Evolutionary conservation across 345 rosid genomes (phyloP), one percentile per base, ranked within the genome.

Genomic region (Euphorbia pulcherrima): DNA sequence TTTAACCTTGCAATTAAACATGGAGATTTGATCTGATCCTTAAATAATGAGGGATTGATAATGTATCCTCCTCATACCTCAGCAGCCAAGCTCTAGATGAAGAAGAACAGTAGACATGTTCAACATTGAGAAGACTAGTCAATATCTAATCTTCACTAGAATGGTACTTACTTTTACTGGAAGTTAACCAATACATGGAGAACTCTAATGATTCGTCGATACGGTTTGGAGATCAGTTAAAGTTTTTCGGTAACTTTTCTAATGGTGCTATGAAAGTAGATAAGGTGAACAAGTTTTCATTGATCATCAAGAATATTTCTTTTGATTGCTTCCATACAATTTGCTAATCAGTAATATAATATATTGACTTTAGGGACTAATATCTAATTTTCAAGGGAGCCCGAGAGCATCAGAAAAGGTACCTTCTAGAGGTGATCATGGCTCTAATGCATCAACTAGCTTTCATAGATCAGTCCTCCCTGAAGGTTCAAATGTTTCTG

Each of bases 121-220:
- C n/a, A n/a, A n/a, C n/a, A n/a, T n/a, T n/a, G n/a, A n/a, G n/a
- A n/a, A n/a, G n/a, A n/a, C n/a, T n/a, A n/a, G n/a, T n/a, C n/a
- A n/a, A n/a, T n/a, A n/a, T n/a, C n/a, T n/a, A n/a, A n/a, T n/a
- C n/a, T n/a, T n/a, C n/a, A n/a, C n/a, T n/a, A n/a, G n/a, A n/a
- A n/a, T n/a, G n/a, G n/a, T n/a, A n/a, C n/a, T n/a, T n/a, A n/a
- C n/a, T n/a, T n/a, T n/a, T n/a, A n/a, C n/a, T n/a, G n/a, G n/a
- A n/a, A n/a, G n/a, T n/a, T n/a, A n/a, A n/a, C 66, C 63, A 65
- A 47, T 75, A 72, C 52, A 65, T 65, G 59, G 68, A 77, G 73
- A 69, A 60, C 35, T 68, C 77, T 50, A 51, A 29, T 67, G 81
- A 62, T 52, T 37, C 47, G 73, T 70, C 74, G 26, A 67, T 58